A percentile compares a stretch with the other conserved stretches of the same genome.
Conservation (phyloP, 192 early-diverging fungal species). For the Umbelopsis ramanniana region DNA sequence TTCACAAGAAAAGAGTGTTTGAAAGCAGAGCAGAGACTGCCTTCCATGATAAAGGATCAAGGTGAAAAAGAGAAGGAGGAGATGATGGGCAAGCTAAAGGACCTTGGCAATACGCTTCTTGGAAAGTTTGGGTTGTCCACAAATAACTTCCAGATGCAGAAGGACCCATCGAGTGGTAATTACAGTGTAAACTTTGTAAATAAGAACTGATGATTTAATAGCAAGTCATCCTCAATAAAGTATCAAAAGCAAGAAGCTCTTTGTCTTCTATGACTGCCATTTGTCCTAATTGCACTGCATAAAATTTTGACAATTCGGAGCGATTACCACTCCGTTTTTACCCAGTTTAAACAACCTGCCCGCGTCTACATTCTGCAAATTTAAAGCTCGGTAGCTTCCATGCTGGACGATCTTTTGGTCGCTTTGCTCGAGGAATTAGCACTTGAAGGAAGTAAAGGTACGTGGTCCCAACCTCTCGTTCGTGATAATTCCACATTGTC, state of each 20-base stretch:
- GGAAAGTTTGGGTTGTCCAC: conserved; percentile 78
- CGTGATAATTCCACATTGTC: neutral
- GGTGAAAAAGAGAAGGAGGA: conserved; percentile 71
- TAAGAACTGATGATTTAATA: conserved; percentile 24
- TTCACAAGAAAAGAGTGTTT: conserved; percentile 29
- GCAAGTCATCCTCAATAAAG: too few relatives aligned
- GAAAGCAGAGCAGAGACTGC: conserved; percentile 42
- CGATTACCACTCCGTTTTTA: too few relatives aligned
- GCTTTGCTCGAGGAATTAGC: conserved; percentile 17
- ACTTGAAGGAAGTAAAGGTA: conserved; percentile 12
- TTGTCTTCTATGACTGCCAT: neutral
- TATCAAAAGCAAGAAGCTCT: too few relatives aligned
- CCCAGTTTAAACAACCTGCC: too few relatives aligned
- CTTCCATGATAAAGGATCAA: conserved; percentile 47
- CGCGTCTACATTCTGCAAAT: neutral
- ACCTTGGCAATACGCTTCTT: conserved; percentile 70
- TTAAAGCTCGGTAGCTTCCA: neutral
- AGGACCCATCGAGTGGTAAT: conserved; percentile 56
- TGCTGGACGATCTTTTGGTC: conserved; percentile 16
- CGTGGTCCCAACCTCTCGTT: neutral
- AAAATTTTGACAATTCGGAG: neutral
- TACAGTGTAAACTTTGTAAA: conserved; percentile 72
- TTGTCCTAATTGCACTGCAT: neutral
- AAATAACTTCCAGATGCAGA: conserved; percentile 71
- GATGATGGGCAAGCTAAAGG: conserved; percentile 76